Conservation (phyloP, 805 yeast species). For the Sporopachydermia lactativora region DNA sequence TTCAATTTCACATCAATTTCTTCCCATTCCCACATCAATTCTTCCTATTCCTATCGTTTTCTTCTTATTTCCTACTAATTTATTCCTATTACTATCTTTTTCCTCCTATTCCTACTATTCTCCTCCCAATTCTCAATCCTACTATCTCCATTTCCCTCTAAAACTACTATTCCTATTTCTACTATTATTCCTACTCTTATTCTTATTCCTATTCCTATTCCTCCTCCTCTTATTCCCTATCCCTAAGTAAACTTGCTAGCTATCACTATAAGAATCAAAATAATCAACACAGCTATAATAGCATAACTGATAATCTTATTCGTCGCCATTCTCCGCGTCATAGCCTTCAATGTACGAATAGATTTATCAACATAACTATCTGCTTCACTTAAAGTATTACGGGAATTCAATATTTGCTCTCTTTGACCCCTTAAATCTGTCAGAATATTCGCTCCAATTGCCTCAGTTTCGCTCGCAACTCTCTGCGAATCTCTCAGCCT, state of each 20-base stretch:
- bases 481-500: slow-evolving; percentile 79
- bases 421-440: slow-evolving; percentile 84
- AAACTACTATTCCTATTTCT: too few species aligned
- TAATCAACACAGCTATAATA: slow-evolving; percentile 73
- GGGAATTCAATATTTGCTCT: slow-evolving; percentile 77
- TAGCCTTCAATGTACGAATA: slow-evolving; percentile 69
- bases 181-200: too few species aligned
- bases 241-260: slow-evolving; percentile 78
- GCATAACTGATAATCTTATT: slow-evolving; percentile 84
- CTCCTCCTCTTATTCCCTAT: too few species aligned
- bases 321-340: slow-evolving; percentile 89
- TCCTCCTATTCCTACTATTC: too few species aligned
- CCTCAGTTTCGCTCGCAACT: slow-evolving; percentile 84
- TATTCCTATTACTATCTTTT: too few species aligned
- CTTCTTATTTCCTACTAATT: too few species aligned
- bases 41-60: too few species aligned
- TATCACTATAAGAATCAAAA: slow-evolving; percentile 70
- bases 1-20: too few species aligned
- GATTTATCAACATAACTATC: slow-evolving; percentile 88
- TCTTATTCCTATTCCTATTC: too few species aligned
- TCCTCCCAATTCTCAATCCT: too few species aligned
- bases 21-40: too few species aligned
- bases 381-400: slow-evolving; percentile 79
- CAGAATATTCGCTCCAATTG: slow-evolving; percentile 80
- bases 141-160: too few species aligned